phyloP scores from a whole-genome alignment of 179 eudicot species.

The Beta corolliflora region DNA sequence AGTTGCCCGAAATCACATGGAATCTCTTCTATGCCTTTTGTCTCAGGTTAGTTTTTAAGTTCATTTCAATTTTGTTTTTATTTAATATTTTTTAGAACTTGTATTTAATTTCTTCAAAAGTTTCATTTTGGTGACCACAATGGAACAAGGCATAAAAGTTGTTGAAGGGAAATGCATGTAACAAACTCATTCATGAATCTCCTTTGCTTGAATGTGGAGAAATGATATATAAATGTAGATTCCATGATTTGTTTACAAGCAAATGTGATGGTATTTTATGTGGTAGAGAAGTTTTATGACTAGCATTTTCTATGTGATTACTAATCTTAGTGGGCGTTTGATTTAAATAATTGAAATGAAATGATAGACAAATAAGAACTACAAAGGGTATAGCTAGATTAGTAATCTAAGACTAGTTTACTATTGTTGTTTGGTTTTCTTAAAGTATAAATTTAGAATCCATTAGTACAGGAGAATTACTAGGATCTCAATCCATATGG shows the following conservation, averaged over 20 bases:
- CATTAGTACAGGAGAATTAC: no score
- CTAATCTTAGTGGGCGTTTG: neutral
- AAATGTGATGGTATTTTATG: slow-evolving; percentile 3
- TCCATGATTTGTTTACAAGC: slow-evolving; percentile 23
- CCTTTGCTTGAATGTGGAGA: slow-evolving; percentile 13
- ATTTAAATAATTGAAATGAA: no score
- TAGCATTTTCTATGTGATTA: neutral
- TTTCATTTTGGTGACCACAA: neutral
- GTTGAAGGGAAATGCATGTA: neutral
- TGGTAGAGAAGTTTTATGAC: neutral
- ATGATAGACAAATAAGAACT: no score
- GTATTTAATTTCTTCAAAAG: neutral
- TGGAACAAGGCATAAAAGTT: neutral
- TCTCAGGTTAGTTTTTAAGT: slow-evolving; percentile 43
- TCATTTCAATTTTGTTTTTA: neutral
- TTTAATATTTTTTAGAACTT: no score
- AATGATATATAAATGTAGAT: neutral
- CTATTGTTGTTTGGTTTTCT: no score
- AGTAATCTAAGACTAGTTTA: no score
- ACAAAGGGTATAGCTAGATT: no score
- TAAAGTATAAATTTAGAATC: no score
- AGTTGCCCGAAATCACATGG: slow-evolving; percentile 69
- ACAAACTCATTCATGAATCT: neutral
- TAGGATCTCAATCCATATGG: no score
- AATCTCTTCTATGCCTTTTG: slow-evolving; percentile 71